These are phyloP conservation scores for Conoideocrella luteorostrata DNA, from an alignment of 2,329 filamentous ascomycete genomes.

Conservation along the genomic window DNA sequence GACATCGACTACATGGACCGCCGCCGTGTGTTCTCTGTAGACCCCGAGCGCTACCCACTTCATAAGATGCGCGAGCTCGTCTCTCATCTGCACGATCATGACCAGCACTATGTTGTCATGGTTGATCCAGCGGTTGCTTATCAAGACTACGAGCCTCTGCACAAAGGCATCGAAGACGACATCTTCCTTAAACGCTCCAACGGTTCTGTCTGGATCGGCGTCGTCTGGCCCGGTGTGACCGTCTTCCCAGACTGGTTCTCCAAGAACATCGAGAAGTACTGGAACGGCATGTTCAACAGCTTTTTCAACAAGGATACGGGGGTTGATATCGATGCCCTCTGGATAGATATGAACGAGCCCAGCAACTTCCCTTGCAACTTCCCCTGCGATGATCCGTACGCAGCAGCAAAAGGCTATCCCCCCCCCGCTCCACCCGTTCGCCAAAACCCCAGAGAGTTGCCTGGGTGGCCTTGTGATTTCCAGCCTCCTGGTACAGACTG, in stretches of 20 bases:
- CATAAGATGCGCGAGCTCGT: slow-evolving; percentile 59
- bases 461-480: slow-evolving; percentile 53
- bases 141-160: slow-evolving; percentile 37
- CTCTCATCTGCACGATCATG: slow-evolving; percentile 55
- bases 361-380: slow-evolving; percentile 26
- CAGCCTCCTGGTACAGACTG: slow-evolving; percentile 19
- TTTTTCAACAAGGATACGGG: slow-evolving; percentile 61
- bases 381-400: slow-evolving; percentile 21
- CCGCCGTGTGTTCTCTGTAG: slow-evolving; percentile 52
- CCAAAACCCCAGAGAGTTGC: slow-evolving; percentile 55
- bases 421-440: slow-evolving; percentile 58
- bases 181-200: slow-evolving; percentile 46
- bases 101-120: slow-evolving; percentile 71
- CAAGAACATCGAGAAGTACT: slow-evolving; percentile 56
- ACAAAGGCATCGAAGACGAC: slow-evolving; percentile 37
- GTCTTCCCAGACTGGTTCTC: slow-evolving; percentile 75
- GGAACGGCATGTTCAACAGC: slow-evolving; percentile 58
- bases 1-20: slow-evolving; percentile 66
- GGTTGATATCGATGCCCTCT: slow-evolving; percentile 70
- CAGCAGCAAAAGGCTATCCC: slow-evolving; percentile 37
- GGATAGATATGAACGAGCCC: slow-evolving; percentile 63
- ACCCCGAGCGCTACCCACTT: slow-evolving; percentile 61
- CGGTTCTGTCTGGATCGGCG: slow-evolving; percentile 52
- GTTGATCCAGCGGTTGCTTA: slow-evolving; percentile 63
- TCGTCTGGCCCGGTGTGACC: slow-evolving; percentile 71